Percentiles rank a stretch among this genome's conserved stretches.
These are phyloP conservation scores for Trichoderma atroviride DNA, from an alignment of 2,329 filamentous ascomycete species.

Conservation along the genomic window DNA sequence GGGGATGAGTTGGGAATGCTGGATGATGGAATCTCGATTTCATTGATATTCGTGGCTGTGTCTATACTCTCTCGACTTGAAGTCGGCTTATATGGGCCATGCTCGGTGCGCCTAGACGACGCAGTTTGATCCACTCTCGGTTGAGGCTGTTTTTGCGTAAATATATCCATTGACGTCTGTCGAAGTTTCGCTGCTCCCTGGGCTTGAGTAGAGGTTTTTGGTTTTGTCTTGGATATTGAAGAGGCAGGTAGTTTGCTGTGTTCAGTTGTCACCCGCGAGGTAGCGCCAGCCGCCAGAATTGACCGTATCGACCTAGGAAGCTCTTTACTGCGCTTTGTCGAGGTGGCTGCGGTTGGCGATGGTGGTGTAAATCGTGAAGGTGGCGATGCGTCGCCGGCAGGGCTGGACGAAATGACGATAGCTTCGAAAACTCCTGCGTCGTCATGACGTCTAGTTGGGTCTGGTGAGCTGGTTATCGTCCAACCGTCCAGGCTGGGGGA, in stretches of 20 bases:
- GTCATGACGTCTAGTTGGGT: conserved; percentile 43
- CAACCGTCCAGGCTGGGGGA: conserved; percentile 36
- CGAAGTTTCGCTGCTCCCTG: conserved; percentile 33
- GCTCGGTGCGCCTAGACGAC: background rate
- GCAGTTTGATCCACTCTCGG: background rate
- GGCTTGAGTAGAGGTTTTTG: conserved; percentile 5
- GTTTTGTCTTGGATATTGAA: background rate
- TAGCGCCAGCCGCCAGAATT: conserved; percentile 31
- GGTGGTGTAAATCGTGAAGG: conserved; percentile 35
- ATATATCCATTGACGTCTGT: conserved; percentile 41
- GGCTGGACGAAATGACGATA: conserved; percentile 52
- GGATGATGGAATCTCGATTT: conserved; percentile 21
- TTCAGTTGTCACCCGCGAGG: conserved; percentile 31
- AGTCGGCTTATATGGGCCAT: background rate
- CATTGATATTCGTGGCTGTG: conserved; percentile 26
- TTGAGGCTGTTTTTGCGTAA: conserved; percentile 29
- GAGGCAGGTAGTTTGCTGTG: background rate
- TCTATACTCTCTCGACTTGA: conserved; percentile 18
- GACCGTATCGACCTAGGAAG: conserved; percentile 35
- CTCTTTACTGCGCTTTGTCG: conserved; percentile 27
- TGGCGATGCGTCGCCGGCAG: conserved; percentile 37
- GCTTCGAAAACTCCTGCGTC: conserved; percentile 38
- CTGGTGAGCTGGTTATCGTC: conserved; percentile 49
- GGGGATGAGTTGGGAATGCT: background rate
- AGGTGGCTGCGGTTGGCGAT: conserved; percentile 26